Evolutionary conservation across 371 early-diverging fungal genomes (phyloP), one percentile per base, ranked within the genome.

Genomic region (Mortierella sp.): DNA sequence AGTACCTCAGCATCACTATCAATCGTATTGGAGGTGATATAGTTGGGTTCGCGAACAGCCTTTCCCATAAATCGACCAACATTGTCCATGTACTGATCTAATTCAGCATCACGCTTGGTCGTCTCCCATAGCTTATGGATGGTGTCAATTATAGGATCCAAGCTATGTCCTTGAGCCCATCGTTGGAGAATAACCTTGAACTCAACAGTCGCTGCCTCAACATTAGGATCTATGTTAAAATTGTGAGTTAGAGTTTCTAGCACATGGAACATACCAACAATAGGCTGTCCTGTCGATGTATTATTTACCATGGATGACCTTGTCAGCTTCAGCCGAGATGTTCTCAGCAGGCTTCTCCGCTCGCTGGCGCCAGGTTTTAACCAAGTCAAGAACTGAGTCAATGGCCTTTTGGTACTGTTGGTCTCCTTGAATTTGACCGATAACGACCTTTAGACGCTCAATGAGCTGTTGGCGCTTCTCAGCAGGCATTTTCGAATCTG

Each of bases 401-500:
- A 88, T 80, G 7, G 89, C 82, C 6, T 76, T 52, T 60, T 88
- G 88, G 45, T 88, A 89, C 30, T 87, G 84, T 0, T 85, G 80
- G 12, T 88, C 67, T 12, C 74, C 62, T 48, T 89, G 88, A 26
- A 89, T 80, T 64, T 87, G 77, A 14, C 64, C 69, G n/a, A 88
- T n/a, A 14, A 84, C 74, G 1, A 37, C 18, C 58, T 84, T 82
- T 52, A 89, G 83, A 28, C 86, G 84, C 45, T 74, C 70, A 11
- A 86, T 62, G 16, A 86, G 66, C 15, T 67, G 85, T n/a, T 80
- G 64, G 51, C 82, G 83, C 47, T 75, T 82, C 66, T 87, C 86
- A 18, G 80, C 64, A 9, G 84, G 83, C 45, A 87, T 43, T 55
- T 82, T 83, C 11, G 79, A 71, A 18, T 74, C 52, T 29, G 73